These are phyloP conservation scores for Populus nigra DNA, from an alignment of 345 rosid genomes.

Conservation along the genomic window DNA sequence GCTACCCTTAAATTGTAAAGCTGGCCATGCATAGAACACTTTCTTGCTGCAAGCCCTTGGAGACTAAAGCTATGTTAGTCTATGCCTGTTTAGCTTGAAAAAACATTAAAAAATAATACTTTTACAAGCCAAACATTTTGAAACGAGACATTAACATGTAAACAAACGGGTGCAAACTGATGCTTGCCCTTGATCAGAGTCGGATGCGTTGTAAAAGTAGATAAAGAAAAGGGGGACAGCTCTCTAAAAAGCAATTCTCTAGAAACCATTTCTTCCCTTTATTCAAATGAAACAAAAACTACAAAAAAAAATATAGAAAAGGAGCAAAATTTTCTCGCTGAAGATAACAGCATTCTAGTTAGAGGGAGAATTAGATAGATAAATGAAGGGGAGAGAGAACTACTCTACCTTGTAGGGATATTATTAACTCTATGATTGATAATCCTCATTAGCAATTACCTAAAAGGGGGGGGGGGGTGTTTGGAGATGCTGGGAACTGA, in stretches of 20 bases:
- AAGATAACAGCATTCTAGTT: not conserved
- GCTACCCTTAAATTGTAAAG: too few species aligned
- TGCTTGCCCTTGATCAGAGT: too few species aligned
- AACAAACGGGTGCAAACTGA: too few species aligned
- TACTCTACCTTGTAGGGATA: not conserved
- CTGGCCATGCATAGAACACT: too few species aligned
- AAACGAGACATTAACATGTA: too few species aligned
- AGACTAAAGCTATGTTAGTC: too few species aligned
- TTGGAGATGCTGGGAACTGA: not conserved
- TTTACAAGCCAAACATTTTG: too few species aligned
- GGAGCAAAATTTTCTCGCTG: not conserved
- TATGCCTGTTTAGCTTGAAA: too few species aligned
- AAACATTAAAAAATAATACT: too few species aligned
- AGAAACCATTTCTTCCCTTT: not conserved
- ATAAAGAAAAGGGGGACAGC: not conserved
- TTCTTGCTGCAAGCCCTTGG: too few species aligned
- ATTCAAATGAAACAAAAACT: not conserved
- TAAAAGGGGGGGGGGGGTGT: not conserved
- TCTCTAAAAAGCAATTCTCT: not conserved
- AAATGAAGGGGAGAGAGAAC: not conserved
- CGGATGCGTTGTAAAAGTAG: not conserved
- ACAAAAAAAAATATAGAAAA: not conserved
- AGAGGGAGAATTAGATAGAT: not conserved
- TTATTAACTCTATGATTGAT: not conserved
- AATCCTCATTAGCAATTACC: not conserved